phyloP scores from a whole-genome alignment of 768 basidiomycete genomes.

The Leucosporidium yakuticum region DNA sequence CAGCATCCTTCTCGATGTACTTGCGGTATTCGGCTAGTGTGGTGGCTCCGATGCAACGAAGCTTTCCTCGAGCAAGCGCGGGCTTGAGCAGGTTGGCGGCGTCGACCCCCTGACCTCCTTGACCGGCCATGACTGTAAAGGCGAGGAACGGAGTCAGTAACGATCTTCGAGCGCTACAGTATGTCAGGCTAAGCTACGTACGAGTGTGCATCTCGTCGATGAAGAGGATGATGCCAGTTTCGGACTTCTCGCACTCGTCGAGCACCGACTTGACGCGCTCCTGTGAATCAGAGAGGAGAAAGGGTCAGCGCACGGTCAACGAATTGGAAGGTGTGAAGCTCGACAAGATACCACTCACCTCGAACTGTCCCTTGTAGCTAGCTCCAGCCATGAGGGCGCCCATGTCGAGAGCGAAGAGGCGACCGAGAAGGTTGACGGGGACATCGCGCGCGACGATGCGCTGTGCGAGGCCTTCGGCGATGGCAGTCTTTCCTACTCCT shows the following conservation, averaged over 20 bases:
- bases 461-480: slow-evolving; percentile 91
- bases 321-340: too few species aligned
- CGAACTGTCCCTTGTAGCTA: slow-evolving; percentile 65
- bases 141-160: neutral
- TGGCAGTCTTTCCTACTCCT: slow-evolving; percentile 92
- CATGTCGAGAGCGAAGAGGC: slow-evolving; percentile 84
- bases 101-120: slow-evolving; percentile 87
- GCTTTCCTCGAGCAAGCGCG: slow-evolving; percentile 75
- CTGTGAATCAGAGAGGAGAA: neutral
- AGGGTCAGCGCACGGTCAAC: too few species aligned
- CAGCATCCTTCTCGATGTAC: slow-evolving; percentile 83
- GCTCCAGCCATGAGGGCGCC: slow-evolving; percentile 61
- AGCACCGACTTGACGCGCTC: slow-evolving; percentile 89
- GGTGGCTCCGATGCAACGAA: slow-evolving; percentile 76
- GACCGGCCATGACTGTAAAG: slow-evolving; percentile 87
- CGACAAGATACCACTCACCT: slow-evolving; percentile 47
- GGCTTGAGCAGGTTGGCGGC: slow-evolving; percentile 55
- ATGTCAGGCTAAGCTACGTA: neutral
- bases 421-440: slow-evolving; percentile 63
- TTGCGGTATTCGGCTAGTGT: slow-evolving; percentile 87
- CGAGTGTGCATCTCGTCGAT: slow-evolving; percentile 62
- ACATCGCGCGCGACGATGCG: slow-evolving; percentile 92
- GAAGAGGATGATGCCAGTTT: slow-evolving; percentile 81
- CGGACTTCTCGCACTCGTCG: slow-evolving; percentile 83
- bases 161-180: too few species aligned